Evolutionary conservation across 768 basidiomycete species (phyloP).

Genomic region (Guyanaporus albipodus): DNA sequence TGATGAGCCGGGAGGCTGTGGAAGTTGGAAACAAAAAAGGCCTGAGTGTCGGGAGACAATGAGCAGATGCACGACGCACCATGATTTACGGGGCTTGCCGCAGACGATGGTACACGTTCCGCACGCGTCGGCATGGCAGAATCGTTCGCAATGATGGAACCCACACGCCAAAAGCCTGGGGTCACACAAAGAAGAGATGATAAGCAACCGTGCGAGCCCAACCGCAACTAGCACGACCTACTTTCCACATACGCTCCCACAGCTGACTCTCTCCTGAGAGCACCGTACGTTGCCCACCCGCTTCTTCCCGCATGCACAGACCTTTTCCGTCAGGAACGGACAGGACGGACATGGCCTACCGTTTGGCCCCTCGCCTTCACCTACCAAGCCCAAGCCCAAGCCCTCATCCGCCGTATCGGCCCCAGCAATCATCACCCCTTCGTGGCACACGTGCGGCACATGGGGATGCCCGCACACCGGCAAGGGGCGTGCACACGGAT

Average conservation of each 20-base stretch:
- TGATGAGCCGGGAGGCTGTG: conserved; percentile 64
- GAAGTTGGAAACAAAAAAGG: neutral
- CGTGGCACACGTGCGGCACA: conserved; percentile 79
- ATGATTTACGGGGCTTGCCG: conserved; percentile 82
- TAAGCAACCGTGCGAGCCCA: neutral
- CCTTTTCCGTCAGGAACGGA: conserved; percentile 70
- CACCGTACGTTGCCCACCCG: conserved; percentile 76
- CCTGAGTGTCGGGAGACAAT: neutral
- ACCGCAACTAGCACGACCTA: conserved; percentile 30
- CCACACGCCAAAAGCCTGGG: conserved; percentile 72
- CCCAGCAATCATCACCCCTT: conserved; percentile 41
- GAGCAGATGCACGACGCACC: conserved; percentile 41
- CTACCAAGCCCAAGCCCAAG: neutral
- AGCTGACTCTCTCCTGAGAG: conserved; percentile 74
- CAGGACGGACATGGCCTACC: conserved; percentile 73
- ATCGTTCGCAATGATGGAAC: conserved; percentile 79
- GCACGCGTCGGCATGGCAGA: conserved; percentile 82
- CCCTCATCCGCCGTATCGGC: conserved; percentile 25
- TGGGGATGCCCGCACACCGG: conserved; percentile 81
- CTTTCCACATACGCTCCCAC: conserved; percentile 80
- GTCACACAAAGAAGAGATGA: neutral
- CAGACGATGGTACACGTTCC: conserved; percentile 74
- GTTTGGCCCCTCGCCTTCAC: neutral
- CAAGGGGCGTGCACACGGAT: conserved; percentile 70
- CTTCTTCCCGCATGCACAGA: conserved; percentile 89